These are phyloP conservation scores for Sicyos baderoa DNA, from an alignment of 306 rosid species.

Conservation along the genomic window DNA sequence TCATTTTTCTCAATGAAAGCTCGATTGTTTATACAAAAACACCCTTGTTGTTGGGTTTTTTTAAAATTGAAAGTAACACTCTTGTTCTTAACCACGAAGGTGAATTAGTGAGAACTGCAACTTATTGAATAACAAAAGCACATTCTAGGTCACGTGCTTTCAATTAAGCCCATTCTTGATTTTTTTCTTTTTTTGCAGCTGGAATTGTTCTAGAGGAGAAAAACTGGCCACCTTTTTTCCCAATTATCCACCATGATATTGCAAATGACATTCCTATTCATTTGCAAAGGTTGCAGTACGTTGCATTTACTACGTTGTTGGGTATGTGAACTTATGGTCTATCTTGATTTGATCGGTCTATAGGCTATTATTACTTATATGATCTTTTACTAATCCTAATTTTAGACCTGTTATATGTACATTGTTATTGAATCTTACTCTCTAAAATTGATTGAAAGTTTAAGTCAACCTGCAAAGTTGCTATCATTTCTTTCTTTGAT, in stretches of 20 bases:
- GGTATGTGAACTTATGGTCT: constrained; percentile 39
- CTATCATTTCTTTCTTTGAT: not conserved
- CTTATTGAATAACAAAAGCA: not conserved
- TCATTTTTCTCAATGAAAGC: no score
- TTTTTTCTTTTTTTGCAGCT: constrained; percentile 54
- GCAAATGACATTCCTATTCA: constrained; percentile 82
- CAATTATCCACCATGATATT: constrained; percentile 94
- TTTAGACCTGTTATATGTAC: not conserved
- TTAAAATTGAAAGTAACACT: not conserved
- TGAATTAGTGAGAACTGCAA: not conserved
- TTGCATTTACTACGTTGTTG: constrained; percentile 75
- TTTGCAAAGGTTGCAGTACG: constrained; percentile 77
- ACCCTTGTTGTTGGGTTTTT: not conserved
- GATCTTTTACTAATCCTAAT: not conserved
- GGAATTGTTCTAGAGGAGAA: constrained; percentile 86
- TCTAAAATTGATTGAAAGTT: not conserved
- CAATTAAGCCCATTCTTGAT: not conserved
- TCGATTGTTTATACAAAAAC: not conserved
- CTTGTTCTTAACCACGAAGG: not conserved
- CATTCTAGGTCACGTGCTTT: not conserved
- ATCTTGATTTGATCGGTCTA: constrained; percentile 6
- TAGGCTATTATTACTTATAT: not conserved
- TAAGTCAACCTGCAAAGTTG: not conserved
- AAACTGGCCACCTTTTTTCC: constrained; percentile 98
- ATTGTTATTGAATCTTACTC: constrained; percentile 1